These are phyloP conservation scores for Bipolaris zeicola DNA, from an alignment of 2,329 filamentous ascomycete genomes.

Conservation along the genomic window DNA sequence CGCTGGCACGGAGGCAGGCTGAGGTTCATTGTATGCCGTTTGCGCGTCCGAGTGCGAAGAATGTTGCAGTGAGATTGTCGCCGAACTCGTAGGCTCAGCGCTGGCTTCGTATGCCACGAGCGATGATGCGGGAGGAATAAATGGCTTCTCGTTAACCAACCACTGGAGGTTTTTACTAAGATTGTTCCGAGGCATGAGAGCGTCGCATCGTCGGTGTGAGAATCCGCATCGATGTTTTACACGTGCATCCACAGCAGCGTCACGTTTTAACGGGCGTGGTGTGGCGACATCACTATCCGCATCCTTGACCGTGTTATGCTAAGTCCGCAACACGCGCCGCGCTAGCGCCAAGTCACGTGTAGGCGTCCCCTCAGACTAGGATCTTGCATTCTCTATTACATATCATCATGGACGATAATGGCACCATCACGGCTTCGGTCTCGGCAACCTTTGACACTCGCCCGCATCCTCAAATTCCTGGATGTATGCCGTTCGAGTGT, in stretches of 20 bases:
- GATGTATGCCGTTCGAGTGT: background rate
- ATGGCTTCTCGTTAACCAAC: slow-evolving; percentile 54
- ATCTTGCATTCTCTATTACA: background rate
- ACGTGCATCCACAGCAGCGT: slow-evolving; percentile 26
- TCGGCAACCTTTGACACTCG: background rate
- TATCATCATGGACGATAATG: background rate
- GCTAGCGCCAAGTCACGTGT: slow-evolving; percentile 39
- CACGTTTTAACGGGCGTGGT: slow-evolving; percentile 15
- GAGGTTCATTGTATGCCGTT: slow-evolving; percentile 28
- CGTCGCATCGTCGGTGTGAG: slow-evolving; percentile 31
- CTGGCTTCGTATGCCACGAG: slow-evolving; percentile 39
- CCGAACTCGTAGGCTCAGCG: slow-evolving; percentile 28
- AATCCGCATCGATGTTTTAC: slow-evolving; percentile 30
- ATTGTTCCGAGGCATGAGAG: slow-evolving; percentile 57
- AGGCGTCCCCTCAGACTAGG: background rate
- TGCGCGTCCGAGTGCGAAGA: slow-evolving; percentile 15
- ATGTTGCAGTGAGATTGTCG: slow-evolving; percentile 23
- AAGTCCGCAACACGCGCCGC: slow-evolving; percentile 25
- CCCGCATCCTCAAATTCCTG: background rate
- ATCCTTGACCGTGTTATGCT: slow-evolving; percentile 28
- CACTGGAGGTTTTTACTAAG: slow-evolving; percentile 55
- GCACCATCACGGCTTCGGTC: background rate
- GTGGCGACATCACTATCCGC: slow-evolving; percentile 28
- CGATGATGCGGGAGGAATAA: slow-evolving; percentile 47
- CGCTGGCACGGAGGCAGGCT: slow-evolving; percentile 17